A percentile compares a stretch with the other conserved stretches of the same genome.
phyloP scores from a whole-genome alignment of 1,284 basidiomycete genomes.

The Austroboletus niveus region DNA sequence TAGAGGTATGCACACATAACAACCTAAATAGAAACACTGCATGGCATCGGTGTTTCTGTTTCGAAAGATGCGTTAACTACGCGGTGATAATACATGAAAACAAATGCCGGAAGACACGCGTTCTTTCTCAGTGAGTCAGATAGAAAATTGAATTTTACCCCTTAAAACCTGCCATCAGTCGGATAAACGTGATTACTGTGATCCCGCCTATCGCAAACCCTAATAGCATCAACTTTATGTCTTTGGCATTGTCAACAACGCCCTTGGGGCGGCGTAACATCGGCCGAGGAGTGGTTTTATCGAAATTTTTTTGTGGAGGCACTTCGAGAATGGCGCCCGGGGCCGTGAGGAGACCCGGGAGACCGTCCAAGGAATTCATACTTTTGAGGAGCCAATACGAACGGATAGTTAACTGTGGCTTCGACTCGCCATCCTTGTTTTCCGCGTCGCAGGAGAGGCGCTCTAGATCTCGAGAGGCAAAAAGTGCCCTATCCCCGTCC shows the following conservation, averaged over 20 bases:
- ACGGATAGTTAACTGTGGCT: conserved; percentile 36
- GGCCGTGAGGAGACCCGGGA: conserved; percentile 37
- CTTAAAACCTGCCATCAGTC: conserved; percentile 3
- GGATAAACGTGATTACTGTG: conserved; percentile 3
- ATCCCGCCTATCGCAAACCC: conserved; percentile 20
- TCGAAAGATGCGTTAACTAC: neutral
- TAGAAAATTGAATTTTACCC: neutral
- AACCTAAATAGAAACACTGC: too few species aligned
- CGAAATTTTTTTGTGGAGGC: conserved; percentile 16
- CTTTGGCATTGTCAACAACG: neutral
- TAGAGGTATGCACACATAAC: too few species aligned
- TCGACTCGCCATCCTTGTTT: neutral
- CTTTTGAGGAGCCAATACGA: conserved; percentile 47
- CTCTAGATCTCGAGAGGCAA: neutral
- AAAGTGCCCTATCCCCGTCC: conserved; percentile 18
- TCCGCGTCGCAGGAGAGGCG: neutral
- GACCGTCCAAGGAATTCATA: conserved; percentile 49
- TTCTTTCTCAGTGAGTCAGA: neutral
- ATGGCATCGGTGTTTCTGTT: too few species aligned
- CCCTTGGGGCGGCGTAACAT: conserved; percentile 4
- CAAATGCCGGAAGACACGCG: too few species aligned
- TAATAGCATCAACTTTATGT: conserved; percentile 10
- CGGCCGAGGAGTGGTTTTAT: conserved; percentile 10
- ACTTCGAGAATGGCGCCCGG: conserved; percentile 18
- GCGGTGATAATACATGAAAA: neutral